These are phyloP conservation scores for Cutaneotrichosporon cutaneum DNA, from an alignment of 1,284 basidiomycete genomes.

Conservation along the genomic window DNA sequence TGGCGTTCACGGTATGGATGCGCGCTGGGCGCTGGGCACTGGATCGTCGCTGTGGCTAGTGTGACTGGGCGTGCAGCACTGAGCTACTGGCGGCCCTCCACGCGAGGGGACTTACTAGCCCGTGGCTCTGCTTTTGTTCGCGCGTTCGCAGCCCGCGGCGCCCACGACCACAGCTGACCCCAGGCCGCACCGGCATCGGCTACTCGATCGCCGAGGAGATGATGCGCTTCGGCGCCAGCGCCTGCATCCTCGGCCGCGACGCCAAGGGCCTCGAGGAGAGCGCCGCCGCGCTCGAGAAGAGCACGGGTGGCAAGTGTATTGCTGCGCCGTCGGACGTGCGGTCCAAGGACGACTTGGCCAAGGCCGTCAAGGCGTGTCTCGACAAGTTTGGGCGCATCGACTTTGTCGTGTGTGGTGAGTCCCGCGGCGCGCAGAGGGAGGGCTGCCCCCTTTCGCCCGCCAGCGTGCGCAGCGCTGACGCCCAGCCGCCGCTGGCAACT, in stretches of 20 bases:
- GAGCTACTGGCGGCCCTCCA: too few relatives aligned
- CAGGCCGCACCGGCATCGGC: conserved; percentile 78
- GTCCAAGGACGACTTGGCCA: conserved; percentile 67
- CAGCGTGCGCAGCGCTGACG: neutral
- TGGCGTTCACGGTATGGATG: too few relatives aligned
- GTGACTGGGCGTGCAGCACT: too few relatives aligned
- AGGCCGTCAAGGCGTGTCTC: conserved; percentile 73
- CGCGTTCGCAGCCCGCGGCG: too few relatives aligned
- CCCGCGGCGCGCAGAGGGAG: too few relatives aligned
- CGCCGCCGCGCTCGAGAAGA: conserved; percentile 67
- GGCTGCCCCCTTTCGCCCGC: neutral
- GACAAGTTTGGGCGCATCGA: conserved; percentile 83
- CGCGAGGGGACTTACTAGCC: too few relatives aligned
- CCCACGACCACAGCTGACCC: too few relatives aligned
- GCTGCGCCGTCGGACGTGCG: conserved; percentile 80
- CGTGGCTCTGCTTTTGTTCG: too few relatives aligned
- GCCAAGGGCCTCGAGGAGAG: conserved; percentile 70
- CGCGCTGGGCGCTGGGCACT: too few relatives aligned
- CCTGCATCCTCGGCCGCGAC: conserved; percentile 81
- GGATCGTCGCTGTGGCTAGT: too few relatives aligned
- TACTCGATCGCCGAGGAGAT: conserved; percentile 79
- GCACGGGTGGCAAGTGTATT: conserved; percentile 71
- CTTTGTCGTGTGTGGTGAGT: conserved; percentile 84
- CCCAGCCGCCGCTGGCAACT: conserved; percentile 83
- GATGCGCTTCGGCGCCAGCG: conserved; percentile 81